Evolutionary conservation across 2,329 filamentous ascomycete genomes (phyloP).

Genomic region (Diaporthe aspalathi): DNA sequence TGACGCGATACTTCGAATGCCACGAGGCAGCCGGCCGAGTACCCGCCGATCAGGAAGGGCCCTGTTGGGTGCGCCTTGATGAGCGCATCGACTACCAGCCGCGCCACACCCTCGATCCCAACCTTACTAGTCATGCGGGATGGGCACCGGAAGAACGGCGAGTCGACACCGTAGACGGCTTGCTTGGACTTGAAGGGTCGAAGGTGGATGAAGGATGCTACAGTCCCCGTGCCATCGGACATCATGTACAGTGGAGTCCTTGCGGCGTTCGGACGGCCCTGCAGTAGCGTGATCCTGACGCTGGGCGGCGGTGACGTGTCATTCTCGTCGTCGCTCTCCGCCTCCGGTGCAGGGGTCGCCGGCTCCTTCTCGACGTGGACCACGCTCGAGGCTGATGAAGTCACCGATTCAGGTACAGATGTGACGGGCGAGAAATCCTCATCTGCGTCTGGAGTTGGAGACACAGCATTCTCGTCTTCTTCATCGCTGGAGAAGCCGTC

Average conservation of each 20-base stretch:
- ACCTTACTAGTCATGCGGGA: slow-evolving; percentile 39
- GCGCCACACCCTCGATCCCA: slow-evolving; percentile 40
- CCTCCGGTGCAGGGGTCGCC: neutral
- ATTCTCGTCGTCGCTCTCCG: slow-evolving; percentile 29
- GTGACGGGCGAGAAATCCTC: neutral
- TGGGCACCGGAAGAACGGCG: slow-evolving; percentile 44
- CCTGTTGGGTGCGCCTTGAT: slow-evolving; percentile 41
- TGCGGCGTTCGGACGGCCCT: slow-evolving; percentile 41
- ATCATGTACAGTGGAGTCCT: slow-evolving; percentile 46
- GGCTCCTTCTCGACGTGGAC: slow-evolving; percentile 36
- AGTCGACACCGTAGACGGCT: slow-evolving; percentile 47
- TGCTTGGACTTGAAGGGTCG: slow-evolving; percentile 41
- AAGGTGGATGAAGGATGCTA: slow-evolving; percentile 45
- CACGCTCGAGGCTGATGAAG: slow-evolving; percentile 21
- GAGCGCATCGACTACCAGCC: slow-evolving; percentile 42
- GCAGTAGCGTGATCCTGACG: slow-evolving; percentile 45
- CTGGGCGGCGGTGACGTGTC: slow-evolving; percentile 33
- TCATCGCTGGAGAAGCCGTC: slow-evolving; percentile 28
- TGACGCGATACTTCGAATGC: slow-evolving; percentile 44
- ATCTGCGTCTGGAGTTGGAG: slow-evolving; percentile 3
- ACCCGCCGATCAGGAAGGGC: slow-evolving; percentile 45
- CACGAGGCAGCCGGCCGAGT: slow-evolving; percentile 43
- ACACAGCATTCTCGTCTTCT: slow-evolving; percentile 17
- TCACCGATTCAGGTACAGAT: slow-evolving; percentile 7
- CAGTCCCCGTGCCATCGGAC: slow-evolving; percentile 45